Base-by-base conservation (phyloP, 129 eudicot genomes). In the Sambucus nigra region DNA sequence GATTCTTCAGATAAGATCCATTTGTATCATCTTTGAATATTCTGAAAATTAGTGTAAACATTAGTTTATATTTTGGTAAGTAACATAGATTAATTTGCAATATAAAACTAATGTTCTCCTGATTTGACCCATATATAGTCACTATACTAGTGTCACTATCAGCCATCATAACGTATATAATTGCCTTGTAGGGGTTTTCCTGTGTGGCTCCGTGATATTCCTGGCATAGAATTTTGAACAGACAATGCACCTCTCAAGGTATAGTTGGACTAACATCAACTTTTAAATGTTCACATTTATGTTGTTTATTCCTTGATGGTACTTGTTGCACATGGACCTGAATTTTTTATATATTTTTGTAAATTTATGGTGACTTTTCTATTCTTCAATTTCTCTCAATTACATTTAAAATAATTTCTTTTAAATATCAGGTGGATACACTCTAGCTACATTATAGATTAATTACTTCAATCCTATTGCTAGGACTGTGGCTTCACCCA, bases 121-220 rank as follows among this genome's bases (percentile, higher is more conserved):
- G n/a, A n/a, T n/a, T n/a, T n/a, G n/a, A n/a, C n/a, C n/a, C n/a
- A n/a, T n/a, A n/a, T n/a, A 9, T 31, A 31, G 38, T 9, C 5
- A 5, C 9, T 9, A 9, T 31, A 31, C 12, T 35, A 35, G 42
- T 35, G 8, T 35, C 13, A 55, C 46, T n/a, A 27, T 26, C 44
- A 41, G 15, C 18, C 53, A 27, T 59, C 35, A 16, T 59, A 42
- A n/a, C 21, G 42, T 20, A 12, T 62, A 51, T 38, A 22, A 44
- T 11, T 53, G 25, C 27, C 55, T 69, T 78, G 60, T 68, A 91
- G 98, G 78, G 98, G 98, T 8, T 89, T 85, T 55, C 98, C 98
- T 9, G 94, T 91, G 45, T 91, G 98, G 98, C 98, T 91, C 38
- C 94, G 95, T 47, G 98, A 91, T 73, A 53, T 85, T 32, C 98